phyloP scores from a whole-genome alignment of 2,329 filamentous ascomycete species.

The Lasiodiplodia theobromae region DNA sequence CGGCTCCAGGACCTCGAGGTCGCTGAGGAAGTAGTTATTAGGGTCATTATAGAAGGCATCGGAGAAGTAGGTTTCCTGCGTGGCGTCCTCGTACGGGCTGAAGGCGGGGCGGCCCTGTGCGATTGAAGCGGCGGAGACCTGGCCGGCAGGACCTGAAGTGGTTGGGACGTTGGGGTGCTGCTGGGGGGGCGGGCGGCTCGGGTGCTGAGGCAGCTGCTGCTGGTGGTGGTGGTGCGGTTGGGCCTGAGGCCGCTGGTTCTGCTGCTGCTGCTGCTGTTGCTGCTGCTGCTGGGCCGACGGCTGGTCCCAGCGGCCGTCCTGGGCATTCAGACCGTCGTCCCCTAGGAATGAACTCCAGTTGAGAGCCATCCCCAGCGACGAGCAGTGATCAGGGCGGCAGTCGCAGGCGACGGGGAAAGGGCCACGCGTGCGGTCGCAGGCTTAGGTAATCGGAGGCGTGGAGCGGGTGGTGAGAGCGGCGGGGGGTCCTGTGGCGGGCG shows the following conservation, averaged over 20 bases:
- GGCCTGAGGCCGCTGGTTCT: background rate
- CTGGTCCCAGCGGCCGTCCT: slow-evolving; percentile 46
- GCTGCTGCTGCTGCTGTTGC: background rate
- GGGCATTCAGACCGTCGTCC: slow-evolving; percentile 46
- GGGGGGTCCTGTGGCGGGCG: background rate
- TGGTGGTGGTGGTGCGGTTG: slow-evolving; percentile 13
- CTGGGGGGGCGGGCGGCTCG: background rate
- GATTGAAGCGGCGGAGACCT: background rate
- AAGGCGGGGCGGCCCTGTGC: slow-evolving; percentile 38
- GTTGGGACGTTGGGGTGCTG: slow-evolving; percentile 2
- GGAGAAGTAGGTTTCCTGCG: slow-evolving; percentile 46
- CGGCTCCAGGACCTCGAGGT: slow-evolving; percentile 47
- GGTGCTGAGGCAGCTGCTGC: slow-evolving; percentile 17
- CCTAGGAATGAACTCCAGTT: slow-evolving; percentile 50
- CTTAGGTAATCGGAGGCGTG: slow-evolving; percentile 27
- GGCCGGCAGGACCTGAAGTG: slow-evolving; percentile 10
- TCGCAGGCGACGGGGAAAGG: slow-evolving; percentile 24
- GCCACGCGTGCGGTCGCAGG: slow-evolving; percentile 23
- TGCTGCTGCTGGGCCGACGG: slow-evolving; percentile 13
- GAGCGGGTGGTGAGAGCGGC: slow-evolving; percentile 24
- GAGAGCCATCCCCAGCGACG: slow-evolving; percentile 44
- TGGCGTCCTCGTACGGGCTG: slow-evolving; percentile 42
- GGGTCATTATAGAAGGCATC: slow-evolving; percentile 44
- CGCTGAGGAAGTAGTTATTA: slow-evolving; percentile 50
- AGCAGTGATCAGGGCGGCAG: slow-evolving; percentile 5